phyloP scores from a whole-genome alignment of 192 early-diverging fungal species.

The Gigaspora rosea region DNA sequence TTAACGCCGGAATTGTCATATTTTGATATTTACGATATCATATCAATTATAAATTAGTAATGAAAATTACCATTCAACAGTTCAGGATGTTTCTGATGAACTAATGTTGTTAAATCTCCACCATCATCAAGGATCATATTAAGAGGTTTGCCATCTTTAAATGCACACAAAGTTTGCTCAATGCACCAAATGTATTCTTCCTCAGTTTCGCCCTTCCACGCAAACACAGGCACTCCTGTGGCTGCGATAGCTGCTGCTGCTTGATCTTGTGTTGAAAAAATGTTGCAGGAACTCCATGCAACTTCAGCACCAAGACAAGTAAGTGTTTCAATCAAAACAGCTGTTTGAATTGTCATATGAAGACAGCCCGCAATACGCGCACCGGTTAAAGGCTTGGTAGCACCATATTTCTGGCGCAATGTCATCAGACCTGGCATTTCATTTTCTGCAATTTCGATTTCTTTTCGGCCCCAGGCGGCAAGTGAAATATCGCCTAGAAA shows the following conservation, averaged over 20 bases:
- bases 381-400: slow-evolving; percentile 86
- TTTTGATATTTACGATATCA: background rate
- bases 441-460: slow-evolving; percentile 92
- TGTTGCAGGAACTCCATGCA: slow-evolving; percentile 65
- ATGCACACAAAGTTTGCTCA: slow-evolving; percentile 88
- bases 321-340: slow-evolving; percentile 97
- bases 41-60: background rate
- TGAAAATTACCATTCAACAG: slow-evolving; percentile 56
- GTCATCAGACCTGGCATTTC: slow-evolving; percentile 99
- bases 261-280: slow-evolving; percentile 99
- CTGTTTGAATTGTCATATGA: slow-evolving; percentile 99
- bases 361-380: slow-evolving; percentile 97
- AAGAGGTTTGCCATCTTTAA: slow-evolving; percentile 90
- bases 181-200: slow-evolving; percentile 99
- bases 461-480: slow-evolving; percentile 97
- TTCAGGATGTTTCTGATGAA: slow-evolving; percentile 95
- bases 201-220: slow-evolving; percentile 99
- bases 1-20: background rate
- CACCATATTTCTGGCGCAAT: slow-evolving; percentile 91
- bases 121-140: slow-evolving; percentile 99
- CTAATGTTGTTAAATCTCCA: slow-evolving; percentile 94
- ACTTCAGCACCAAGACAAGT: slow-evolving; percentile 95
- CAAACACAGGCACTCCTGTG: slow-evolving; percentile 94
- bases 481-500: slow-evolving; percentile 39
- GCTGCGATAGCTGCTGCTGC: slow-evolving; percentile 97